Conservation (phyloP, 129 eudicot genomes). For the sunflower (Helianthus annuus) region HanXRQr2.0-SUNRISE NC_035434.2:16702057-16702556, state of each 20-base stretch:
- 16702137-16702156: slow-evolving; percentile 84
- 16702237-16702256: background rate
- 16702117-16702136: no score
- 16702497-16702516: slow-evolving; percentile 64
- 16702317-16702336: background rate
- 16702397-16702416: background rate
- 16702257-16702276: background rate
- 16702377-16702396: no score
- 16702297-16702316: background rate
- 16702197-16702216: background rate
- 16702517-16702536: slow-evolving; percentile 58
- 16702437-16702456: slow-evolving; percentile 16
- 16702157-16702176: slow-evolving; percentile 52
- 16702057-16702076: no score
- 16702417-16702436: background rate
- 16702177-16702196: slow-evolving; percentile 54
- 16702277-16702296: slow-evolving; percentile 13
- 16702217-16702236: background rate
- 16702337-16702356: background rate
- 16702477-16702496: slow-evolving; percentile 66
- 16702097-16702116: no score
- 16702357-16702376: no score
- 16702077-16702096: no score
- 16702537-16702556: no score
- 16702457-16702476: slow-evolving; percentile 12